These are phyloP conservation scores for Cytospora piceicola DNA, from an alignment of 2,329 filamentous ascomycete genomes.

Conservation along the genomic window DNA sequence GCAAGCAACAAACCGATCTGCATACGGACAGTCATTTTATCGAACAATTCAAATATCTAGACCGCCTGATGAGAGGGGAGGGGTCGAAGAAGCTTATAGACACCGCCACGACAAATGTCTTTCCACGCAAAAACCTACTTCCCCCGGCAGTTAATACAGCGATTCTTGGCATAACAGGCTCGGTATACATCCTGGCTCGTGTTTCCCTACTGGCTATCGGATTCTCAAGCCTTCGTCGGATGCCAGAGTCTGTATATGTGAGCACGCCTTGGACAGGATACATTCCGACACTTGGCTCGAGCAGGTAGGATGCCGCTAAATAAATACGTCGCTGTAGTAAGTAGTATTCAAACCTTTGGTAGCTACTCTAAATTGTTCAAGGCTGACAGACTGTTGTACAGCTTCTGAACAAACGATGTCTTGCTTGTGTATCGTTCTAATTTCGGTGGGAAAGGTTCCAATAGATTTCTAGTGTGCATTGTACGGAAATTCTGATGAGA, in stretches of 20 bases:
- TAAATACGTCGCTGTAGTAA: neutral
- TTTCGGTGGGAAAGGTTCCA: too few species aligned
- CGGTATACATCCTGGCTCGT: neutral
- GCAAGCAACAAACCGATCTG: neutral
- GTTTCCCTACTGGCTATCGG: neutral
- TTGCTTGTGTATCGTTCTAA: too few species aligned
- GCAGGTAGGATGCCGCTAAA: neutral
- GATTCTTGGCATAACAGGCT: neutral
- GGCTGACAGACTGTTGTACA: constrained; percentile 46
- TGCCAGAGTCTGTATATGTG: neutral
- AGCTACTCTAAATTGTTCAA: neutral
- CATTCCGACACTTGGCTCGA: neutral
- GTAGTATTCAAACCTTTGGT: neutral
- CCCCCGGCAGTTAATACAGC: neutral
- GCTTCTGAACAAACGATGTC: too few species aligned
- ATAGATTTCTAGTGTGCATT: too few species aligned
- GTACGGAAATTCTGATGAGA: too few species aligned
- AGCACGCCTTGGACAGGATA: neutral
- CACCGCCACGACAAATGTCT: neutral
- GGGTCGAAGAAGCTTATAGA: neutral
- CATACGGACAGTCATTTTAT: neutral
- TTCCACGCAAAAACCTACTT: neutral
- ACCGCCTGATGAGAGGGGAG: neutral
- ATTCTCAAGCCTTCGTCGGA: neutral
- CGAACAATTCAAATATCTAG: neutral